These are phyloP conservation scores for Schwanniomyces yamadae DNA, from an alignment of 805 yeast species.

Conservation along the genomic window DNA sequence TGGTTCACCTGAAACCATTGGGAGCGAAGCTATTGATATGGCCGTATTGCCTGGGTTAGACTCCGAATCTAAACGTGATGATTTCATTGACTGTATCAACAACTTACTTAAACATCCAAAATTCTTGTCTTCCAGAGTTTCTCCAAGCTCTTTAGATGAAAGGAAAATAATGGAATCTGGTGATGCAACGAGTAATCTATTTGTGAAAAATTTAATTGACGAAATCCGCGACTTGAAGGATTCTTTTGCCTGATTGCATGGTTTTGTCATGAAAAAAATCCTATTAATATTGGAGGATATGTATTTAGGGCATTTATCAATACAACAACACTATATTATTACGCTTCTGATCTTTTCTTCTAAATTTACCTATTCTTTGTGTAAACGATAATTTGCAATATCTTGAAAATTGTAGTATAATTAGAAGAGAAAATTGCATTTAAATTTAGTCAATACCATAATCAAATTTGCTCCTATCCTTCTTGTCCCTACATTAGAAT, in stretches of 20 bases:
- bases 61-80: constrained; percentile 54
- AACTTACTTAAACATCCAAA: constrained; percentile 85
- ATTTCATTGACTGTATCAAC: constrained; percentile 58
- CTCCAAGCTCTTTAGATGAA: constrained; percentile 64
- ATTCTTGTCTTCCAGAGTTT: constrained; percentile 66
- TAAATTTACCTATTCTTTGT: too few species aligned
- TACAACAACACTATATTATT: too few species aligned
- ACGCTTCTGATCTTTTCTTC: too few species aligned
- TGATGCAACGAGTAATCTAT: constrained; percentile 22
- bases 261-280: too few species aligned
- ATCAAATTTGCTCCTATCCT: too few species aligned
- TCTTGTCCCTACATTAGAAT: too few species aligned
- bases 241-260: constrained; percentile 8
- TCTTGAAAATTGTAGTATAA: too few species aligned
- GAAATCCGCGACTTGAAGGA: constrained; percentile 39
- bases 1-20: constrained; percentile 10
- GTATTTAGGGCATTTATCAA: too few species aligned
- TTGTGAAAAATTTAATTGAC: constrained; percentile 32
- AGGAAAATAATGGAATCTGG: constrained; percentile 54
- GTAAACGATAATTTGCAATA: too few species aligned
- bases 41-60: constrained; percentile 60
- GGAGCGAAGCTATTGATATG: constrained; percentile 20
- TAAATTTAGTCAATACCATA: too few species aligned
- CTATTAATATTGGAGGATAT: too few species aligned
- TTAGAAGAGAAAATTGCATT: too few species aligned